Conservation (phyloP, 1,284 basidiomycete genomes). For the Boletus holoroseus region DNA sequence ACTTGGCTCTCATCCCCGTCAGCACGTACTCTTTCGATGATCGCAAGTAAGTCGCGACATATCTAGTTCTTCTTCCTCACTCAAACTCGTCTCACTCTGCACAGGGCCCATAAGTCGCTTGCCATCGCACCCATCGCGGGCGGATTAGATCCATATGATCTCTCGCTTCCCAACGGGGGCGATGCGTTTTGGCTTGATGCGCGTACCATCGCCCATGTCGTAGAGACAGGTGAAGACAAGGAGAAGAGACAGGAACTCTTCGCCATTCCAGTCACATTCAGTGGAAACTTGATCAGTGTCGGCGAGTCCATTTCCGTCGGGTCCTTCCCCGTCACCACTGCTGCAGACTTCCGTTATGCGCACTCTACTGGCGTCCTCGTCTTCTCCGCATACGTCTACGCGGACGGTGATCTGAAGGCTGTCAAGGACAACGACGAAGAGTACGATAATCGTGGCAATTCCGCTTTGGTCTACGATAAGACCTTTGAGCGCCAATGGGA, state of each 20-base stretch:
- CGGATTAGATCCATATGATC: slow-evolving; percentile 43
- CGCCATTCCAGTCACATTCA: slow-evolving; percentile 46
- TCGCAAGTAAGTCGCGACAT: slow-evolving; percentile 53
- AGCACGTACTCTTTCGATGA: slow-evolving; percentile 65
- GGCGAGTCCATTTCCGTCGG: slow-evolving; percentile 42
- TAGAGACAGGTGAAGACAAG: slow-evolving; percentile 46
- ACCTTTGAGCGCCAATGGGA: slow-evolving; percentile 86
- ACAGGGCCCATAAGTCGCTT: slow-evolving; percentile 65
- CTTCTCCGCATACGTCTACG: slow-evolving; percentile 75
- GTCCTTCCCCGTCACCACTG: slow-evolving; percentile 60
- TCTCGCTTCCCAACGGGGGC: slow-evolving; percentile 57
- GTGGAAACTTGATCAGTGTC: slow-evolving; percentile 29
- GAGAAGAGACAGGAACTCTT: slow-evolving; percentile 51
- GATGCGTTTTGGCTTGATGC: slow-evolving; percentile 72
- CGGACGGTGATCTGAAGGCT: slow-evolving; percentile 63
- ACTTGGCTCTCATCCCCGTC: slow-evolving; percentile 62
- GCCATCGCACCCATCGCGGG: slow-evolving; percentile 56
- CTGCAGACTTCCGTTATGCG: slow-evolving; percentile 66
- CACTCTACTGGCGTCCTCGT: slow-evolving; percentile 48
- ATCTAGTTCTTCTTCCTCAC: not conserved
- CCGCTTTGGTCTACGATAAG: slow-evolving; percentile 74
- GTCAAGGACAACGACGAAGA: slow-evolving; percentile 63
- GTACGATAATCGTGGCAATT: slow-evolving; percentile 67
- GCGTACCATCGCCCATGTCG: slow-evolving; percentile 62
- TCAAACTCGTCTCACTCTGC: not conserved